Conservation (phyloP, 176 grass and related monocot genomes). For the Triticum turgidum region DNA sequence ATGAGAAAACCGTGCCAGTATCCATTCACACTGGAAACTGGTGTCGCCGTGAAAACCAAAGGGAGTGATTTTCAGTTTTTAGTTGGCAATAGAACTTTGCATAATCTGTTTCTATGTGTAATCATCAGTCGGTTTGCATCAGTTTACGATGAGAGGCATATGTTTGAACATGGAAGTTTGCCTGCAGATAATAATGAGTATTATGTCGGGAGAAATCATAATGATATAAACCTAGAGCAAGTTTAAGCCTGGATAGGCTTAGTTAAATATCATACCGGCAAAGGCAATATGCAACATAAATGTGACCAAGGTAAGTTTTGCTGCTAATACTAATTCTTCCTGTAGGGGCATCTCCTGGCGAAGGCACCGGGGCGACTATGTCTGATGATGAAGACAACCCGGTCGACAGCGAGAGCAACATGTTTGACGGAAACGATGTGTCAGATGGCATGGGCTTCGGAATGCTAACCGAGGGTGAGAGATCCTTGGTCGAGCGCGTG, state of each 20-base stretch:
- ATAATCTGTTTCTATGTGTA: constrained; percentile 1
- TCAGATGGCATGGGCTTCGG: constrained; percentile 91
- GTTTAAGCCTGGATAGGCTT: background rate
- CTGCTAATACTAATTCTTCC: background rate
- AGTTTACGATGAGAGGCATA: background rate
- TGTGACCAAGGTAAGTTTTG: background rate
- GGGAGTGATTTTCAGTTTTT: background rate
- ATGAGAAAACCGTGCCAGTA: too few species aligned
- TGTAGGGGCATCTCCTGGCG: constrained; percentile 88
- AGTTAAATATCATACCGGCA: background rate
- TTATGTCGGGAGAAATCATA: background rate
- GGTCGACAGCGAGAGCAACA: constrained; percentile 76
- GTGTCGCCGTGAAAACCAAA: background rate
- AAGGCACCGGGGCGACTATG: constrained; percentile 96
- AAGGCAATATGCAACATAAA: background rate
- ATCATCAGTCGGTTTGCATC: background rate
- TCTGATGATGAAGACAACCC: constrained; percentile 97
- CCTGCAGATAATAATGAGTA: background rate
- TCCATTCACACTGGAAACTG: too few species aligned
- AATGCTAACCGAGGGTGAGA: constrained; percentile 88
- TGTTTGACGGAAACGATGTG: constrained; percentile 73
- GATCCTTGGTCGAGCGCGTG: constrained; percentile 94
- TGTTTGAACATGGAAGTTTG: background rate
- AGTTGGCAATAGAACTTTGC: background rate
- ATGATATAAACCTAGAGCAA: background rate